A percentile compares a stretch with the other conserved stretches of the same genome.
Conservation (phyloP, 805 yeast species). For the Candida quercuum region DNA sequence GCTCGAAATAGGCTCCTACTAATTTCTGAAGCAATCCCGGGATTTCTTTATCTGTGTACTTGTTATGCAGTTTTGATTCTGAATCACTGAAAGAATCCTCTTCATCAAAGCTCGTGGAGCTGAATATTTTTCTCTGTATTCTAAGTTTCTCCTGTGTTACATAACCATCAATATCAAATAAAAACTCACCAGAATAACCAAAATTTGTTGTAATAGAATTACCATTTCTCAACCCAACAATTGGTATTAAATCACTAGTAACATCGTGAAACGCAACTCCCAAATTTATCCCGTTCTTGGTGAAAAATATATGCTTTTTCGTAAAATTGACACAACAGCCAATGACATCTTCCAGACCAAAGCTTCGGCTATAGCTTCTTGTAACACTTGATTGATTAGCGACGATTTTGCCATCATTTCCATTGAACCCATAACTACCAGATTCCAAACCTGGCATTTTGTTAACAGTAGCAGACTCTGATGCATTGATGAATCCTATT, state of each 20-base stretch:
- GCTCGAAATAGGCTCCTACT: constrained; percentile 46
- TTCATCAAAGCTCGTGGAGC: constrained; percentile 7
- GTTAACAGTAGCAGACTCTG: constrained; percentile 16
- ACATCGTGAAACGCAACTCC: constrained; percentile 51
- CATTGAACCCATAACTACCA: constrained; percentile 47
- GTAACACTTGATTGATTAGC: constrained; percentile 32
- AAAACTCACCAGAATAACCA: constrained; percentile 50
- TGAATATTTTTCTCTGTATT: constrained; percentile 27
- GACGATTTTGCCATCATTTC: constrained; percentile 42
- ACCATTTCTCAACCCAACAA: constrained; percentile 34
- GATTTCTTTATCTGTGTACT: constrained; percentile 15
- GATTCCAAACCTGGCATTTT: constrained; percentile 44
- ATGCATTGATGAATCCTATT: constrained; percentile 39
- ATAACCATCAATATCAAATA: constrained; percentile 55
- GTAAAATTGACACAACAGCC: constrained; percentile 82
- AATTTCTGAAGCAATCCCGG: constrained; percentile 27
- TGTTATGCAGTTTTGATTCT: too few relatives aligned
- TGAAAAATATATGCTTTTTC: constrained; percentile 60
- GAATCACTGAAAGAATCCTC: too few relatives aligned
- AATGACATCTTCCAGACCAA: constrained; percentile 56
- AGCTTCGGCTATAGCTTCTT: constrained; percentile 37
- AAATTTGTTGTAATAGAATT: constrained; percentile 30
- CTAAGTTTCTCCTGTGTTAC: constrained; percentile 38
- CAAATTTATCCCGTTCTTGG: constrained; percentile 70
- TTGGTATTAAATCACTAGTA: constrained; percentile 40